Conservation (phyloP, 139 green algal genomes). For the Chloropicon primus region DNA sequence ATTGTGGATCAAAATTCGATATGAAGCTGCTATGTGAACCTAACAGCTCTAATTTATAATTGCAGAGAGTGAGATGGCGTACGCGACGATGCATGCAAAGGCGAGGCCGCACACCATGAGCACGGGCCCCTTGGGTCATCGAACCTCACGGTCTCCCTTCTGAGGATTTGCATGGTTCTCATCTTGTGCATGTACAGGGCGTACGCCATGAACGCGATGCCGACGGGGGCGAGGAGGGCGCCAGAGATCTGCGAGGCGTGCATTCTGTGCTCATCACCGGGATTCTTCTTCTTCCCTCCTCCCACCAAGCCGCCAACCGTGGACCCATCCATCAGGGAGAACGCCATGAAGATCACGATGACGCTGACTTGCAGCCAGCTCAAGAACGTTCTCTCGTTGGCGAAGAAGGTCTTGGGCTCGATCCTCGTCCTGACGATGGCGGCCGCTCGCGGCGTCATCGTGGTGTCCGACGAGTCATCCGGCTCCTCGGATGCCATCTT, state of each 20-base stretch:
- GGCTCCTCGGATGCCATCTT: background rate
- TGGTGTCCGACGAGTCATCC: background rate
- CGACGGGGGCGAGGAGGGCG: conserved; percentile 11
- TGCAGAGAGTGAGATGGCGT: too few species aligned
- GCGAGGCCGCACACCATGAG: background rate
- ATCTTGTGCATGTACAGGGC: conserved; percentile 3
- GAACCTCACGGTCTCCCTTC: conserved; percentile 12
- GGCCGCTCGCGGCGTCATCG: background rate
- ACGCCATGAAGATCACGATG: background rate
- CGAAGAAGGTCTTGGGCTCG: conserved; percentile 94
- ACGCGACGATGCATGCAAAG: background rate
- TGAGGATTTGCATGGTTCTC: conserved; percentile 7
- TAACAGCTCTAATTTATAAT: too few species aligned
- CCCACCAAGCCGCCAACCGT: background rate
- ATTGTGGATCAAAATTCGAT: too few species aligned
- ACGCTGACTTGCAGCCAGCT: conserved; percentile 41
- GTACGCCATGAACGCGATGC: background rate
- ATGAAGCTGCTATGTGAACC: too few species aligned
- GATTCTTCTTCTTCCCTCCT: background rate
- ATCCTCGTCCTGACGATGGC: conserved; percentile 35
- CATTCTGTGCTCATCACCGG: background rate
- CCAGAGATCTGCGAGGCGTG: conserved; percentile 10
- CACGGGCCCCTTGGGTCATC: conserved; percentile 6
- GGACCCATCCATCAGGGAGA: background rate
- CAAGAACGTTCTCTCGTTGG: conserved; percentile 93